A percentile compares a stretch with the other conserved stretches of the same genome.
Evolutionary conservation across 495 filamentous ascomycete genomes (phyloP).

Genomic region (Aspergillus heteromorphus): DNA sequence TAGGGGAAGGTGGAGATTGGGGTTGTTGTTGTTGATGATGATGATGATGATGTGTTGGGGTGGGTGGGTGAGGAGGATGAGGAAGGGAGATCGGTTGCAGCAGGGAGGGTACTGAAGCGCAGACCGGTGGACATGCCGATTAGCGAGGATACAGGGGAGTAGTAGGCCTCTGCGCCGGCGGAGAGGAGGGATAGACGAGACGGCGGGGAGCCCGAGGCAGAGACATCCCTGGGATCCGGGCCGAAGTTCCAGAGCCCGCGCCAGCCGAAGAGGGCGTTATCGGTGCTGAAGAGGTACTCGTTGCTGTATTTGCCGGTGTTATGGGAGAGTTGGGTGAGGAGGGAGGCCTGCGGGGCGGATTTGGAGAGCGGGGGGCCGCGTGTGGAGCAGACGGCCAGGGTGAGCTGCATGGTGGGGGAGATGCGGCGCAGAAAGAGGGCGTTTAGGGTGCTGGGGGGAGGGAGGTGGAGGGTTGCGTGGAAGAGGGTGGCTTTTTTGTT

Average conservation of each 20-base stretch:
- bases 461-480: slow-evolving; percentile 79
- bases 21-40: slow-evolving; percentile 11
- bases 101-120: slow-evolving; percentile 86
- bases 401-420: slow-evolving; percentile 71
- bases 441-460: slow-evolving; percentile 78
- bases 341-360: slow-evolving; percentile 39
- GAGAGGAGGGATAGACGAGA: slow-evolving; percentile 50
- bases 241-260: slow-evolving; percentile 94
- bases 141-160: slow-evolving; percentile 84
- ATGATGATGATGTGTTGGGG: slow-evolving; percentile 20
- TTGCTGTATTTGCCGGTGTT: slow-evolving; percentile 84
- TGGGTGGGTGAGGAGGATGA: slow-evolving; percentile 12
- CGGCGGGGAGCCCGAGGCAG: slow-evolving; percentile 14
- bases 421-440: slow-evolving; percentile 80
- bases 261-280: slow-evolving; percentile 81
- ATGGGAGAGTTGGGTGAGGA: slow-evolving; percentile 77
- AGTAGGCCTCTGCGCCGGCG: slow-evolving; percentile 90
- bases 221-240: slow-evolving; percentile 57
- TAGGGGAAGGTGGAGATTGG: slow-evolving; percentile 64
- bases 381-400: slow-evolving; percentile 77
- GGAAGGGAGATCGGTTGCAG: slow-evolving; percentile 56
- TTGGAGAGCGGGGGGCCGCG: slow-evolving; percentile 42
- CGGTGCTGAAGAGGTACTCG: slow-evolving; percentile 88
- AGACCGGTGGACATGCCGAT: slow-evolving; percentile 78
- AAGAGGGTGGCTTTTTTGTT: slow-evolving; percentile 59